Percentiles rank a stretch among this genome's conserved stretches.
These are phyloP conservation scores for Calonectria pseudoreteaudii DNA, from an alignment of 2,329 filamentous ascomycete genomes.

Conservation along the genomic window DNA sequence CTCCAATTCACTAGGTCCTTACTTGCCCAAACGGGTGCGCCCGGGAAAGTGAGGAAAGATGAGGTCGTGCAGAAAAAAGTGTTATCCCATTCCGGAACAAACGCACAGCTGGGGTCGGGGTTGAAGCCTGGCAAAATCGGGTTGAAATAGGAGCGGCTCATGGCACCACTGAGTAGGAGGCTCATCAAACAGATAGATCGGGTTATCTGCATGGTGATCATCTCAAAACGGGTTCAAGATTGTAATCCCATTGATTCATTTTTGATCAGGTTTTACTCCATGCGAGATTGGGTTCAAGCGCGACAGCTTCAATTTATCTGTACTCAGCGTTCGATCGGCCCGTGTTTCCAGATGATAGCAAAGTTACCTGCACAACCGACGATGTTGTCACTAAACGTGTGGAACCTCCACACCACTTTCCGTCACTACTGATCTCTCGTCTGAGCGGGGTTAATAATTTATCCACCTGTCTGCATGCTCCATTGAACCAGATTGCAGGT, in stretches of 20 bases:
- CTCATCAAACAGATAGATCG: background rate
- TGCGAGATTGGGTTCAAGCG: no score
- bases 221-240: background rate
- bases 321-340: background rate
- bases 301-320: background rate
- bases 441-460: background rate
- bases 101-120: constrained; percentile 59
- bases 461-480: background rate
- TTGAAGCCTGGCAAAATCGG: constrained; percentile 62
- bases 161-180: background rate
- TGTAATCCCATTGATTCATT: background rate
- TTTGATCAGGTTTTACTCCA: no score
- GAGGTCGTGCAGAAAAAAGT: constrained; percentile 65
- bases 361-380: background rate
- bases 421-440: no score
- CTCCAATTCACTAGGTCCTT: constrained; percentile 4
- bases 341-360: background rate
- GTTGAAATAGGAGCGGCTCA: constrained; percentile 44
- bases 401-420: background rate
- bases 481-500: no score
- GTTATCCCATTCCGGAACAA: constrained; percentile 51
- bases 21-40: constrained; percentile 63
- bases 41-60: constrained; percentile 64
- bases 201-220: background rate
- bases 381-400: background rate